Evolutionary conservation across 169 alveolate genomes (phyloP).

Genomic region (Cryptosporidium tyzzeri): DNA sequence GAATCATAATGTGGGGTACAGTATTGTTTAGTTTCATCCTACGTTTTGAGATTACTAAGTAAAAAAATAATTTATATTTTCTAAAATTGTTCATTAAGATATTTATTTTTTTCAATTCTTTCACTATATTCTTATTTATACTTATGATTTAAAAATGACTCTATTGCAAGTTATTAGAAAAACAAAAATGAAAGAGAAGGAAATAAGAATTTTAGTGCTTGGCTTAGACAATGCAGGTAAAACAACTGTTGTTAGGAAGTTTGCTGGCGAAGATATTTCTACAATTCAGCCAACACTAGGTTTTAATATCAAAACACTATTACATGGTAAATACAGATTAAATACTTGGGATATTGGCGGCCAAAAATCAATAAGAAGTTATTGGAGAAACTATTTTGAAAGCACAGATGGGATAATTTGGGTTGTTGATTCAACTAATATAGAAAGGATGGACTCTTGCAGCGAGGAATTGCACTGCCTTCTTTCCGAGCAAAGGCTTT

Average conservation of each 20-base stretch:
- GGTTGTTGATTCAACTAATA: conserved; percentile 98
- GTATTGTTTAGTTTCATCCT: background rate
- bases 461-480: conserved; percentile 93
- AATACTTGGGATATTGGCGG: conserved; percentile 99
- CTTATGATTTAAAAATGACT: conserved; percentile 85
- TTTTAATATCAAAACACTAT: conserved; percentile 81
- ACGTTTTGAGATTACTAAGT: background rate
- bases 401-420: conserved; percentile 98
- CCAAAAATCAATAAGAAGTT: conserved; percentile 96
- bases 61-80: background rate
- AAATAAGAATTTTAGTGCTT: conserved; percentile 93
- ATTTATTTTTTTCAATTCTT: background rate
- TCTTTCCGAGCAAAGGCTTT: conserved; percentile 91
- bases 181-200: conserved; percentile 93
- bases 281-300: conserved; percentile 96
- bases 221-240: conserved; percentile 98
- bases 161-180: conserved; percentile 91
- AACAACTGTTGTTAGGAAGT: conserved; percentile 94
- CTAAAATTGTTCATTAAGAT: background rate
- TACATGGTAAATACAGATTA: conserved; percentile 83
- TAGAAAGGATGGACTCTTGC: conserved; percentile 94
- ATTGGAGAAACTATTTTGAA: conserved; percentile 99
- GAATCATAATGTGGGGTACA: background rate
- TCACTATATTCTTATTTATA: background rate
- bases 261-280: conserved; percentile 93